These are phyloP conservation scores for Chimonanthus salicifolius DNA, from an alignment of 164 flowering plant genomes.

Conservation along the genomic window DNA sequence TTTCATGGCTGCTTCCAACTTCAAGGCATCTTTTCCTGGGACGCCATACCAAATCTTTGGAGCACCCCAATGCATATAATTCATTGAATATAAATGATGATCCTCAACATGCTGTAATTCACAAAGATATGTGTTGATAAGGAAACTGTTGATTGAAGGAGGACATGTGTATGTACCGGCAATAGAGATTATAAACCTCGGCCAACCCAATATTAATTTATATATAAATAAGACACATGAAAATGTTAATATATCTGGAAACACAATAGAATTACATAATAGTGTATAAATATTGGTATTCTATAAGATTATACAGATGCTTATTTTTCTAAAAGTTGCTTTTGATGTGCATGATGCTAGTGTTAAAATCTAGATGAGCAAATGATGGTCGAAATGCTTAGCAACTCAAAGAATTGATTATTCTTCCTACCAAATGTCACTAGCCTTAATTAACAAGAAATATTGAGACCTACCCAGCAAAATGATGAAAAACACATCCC, in stretches of 20 bases:
- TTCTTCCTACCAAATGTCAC: neutral
- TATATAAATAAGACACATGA: too few relatives aligned
- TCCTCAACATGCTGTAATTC: conserved; percentile 92
- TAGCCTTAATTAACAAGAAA: neutral
- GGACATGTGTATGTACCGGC: too few relatives aligned
- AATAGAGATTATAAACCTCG: neutral
- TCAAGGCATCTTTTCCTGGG: conserved; percentile 65
- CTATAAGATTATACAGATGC: neutral
- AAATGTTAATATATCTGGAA: too few relatives aligned
- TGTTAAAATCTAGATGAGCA: neutral
- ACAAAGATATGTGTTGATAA: conserved; percentile 8
- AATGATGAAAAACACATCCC: conserved; percentile 91
- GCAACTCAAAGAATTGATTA: neutral
- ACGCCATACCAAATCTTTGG: conserved; percentile 99
- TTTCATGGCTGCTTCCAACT: conserved; percentile 84
- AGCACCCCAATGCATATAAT: conserved; percentile 97
- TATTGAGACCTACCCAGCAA: conserved; percentile 32
- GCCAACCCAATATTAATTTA: neutral
- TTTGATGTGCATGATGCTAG: neutral
- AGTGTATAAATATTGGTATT: too few relatives aligned
- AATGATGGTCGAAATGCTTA: neutral
- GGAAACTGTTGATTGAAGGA: neutral
- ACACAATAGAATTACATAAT: neutral
- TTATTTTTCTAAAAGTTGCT: neutral
- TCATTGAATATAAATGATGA: conserved; percentile 91